phyloP scores from a whole-genome alignment of 306 rosid genomes.

The Citrullus amarus region DNA sequence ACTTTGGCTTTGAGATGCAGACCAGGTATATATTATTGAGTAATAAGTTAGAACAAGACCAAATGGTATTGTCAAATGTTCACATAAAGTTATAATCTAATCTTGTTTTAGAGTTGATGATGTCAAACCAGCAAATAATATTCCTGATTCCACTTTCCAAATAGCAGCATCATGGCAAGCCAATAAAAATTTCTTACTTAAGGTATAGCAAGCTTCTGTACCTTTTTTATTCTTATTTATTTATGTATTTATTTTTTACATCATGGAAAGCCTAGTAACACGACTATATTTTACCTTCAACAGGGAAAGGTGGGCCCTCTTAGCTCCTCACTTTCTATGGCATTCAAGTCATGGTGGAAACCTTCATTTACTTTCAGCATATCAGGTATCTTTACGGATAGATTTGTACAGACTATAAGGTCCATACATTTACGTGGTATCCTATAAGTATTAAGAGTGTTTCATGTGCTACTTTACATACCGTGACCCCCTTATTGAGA shows the following conservation, averaged over 20 bases:
- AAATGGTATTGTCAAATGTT: conserved; percentile 15
- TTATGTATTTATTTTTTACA: background rate
- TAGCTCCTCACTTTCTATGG: conserved; percentile 57
- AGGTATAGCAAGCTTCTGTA: conserved; percentile 35
- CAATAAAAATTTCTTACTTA: conserved; percentile 71
- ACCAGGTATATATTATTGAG: conserved; percentile 36
- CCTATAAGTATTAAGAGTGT: background rate
- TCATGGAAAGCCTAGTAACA: background rate
- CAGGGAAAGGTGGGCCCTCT: conserved; percentile 81
- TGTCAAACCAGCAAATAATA: conserved; percentile 30
- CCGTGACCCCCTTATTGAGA: too few species aligned
- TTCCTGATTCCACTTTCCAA: conserved; percentile 69
- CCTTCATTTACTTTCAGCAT: conserved; percentile 81
- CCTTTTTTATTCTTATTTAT: background rate
- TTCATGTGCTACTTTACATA: background rate
- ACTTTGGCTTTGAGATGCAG: conserved; percentile 88
- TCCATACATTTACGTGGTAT: background rate
- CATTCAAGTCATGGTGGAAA: conserved; percentile 98
- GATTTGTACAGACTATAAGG: conserved; percentile 1
- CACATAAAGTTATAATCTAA: background rate
- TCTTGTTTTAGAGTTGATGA: conserved; percentile 46
- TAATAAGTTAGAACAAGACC: conserved; percentile 8
- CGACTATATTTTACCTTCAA: background rate
- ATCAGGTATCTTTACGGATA: conserved; percentile 49
- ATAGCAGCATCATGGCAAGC: conserved; percentile 98